phyloP scores from a whole-genome alignment of 129 eudicot genomes.

The Lactuca sativa region DNA sequence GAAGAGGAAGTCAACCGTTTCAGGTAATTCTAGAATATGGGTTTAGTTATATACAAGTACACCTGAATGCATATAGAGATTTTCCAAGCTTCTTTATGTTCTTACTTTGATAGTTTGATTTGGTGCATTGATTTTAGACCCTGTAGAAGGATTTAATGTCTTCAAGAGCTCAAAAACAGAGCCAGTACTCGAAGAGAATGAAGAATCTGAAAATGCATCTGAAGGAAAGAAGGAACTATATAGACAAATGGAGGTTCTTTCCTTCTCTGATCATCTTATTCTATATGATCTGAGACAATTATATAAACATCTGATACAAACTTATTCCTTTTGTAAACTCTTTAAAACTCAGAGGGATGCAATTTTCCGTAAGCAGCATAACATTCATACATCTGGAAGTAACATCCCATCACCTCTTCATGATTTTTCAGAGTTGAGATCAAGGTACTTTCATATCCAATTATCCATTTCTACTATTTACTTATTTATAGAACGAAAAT shows the following conservation, averaged over 20 bases:
- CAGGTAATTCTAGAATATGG: conserved; percentile 34
- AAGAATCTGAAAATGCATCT: conserved; percentile 36
- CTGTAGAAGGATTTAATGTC: conserved; percentile 79
- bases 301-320: neutral
- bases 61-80: neutral
- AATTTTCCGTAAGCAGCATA: conserved; percentile 63
- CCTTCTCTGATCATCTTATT: conserved; percentile 1
- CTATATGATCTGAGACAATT: conserved; percentile 2
- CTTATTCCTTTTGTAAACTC: neutral
- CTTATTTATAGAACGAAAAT: neutral
- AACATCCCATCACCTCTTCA: conserved; percentile 88
- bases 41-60: conserved; percentile 9
- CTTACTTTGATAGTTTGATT: conserved; percentile 20
- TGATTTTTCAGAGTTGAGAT: conserved; percentile 59
- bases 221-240: conserved; percentile 66
- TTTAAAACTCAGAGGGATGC: conserved; percentile 66
- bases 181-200: conserved; percentile 38
- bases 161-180: conserved; percentile 59
- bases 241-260: conserved; percentile 79
- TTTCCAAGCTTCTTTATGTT: neutral
- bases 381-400: conserved; percentile 74
- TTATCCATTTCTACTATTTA: conserved; percentile 14
- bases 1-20: conserved; percentile 56
- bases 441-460: conserved; percentile 48
- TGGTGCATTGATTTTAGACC: conserved; percentile 33